Evolutionary conservation across 768 basidiomycete species (phyloP).

Genomic region (Tubosaeta sp.): DNA sequence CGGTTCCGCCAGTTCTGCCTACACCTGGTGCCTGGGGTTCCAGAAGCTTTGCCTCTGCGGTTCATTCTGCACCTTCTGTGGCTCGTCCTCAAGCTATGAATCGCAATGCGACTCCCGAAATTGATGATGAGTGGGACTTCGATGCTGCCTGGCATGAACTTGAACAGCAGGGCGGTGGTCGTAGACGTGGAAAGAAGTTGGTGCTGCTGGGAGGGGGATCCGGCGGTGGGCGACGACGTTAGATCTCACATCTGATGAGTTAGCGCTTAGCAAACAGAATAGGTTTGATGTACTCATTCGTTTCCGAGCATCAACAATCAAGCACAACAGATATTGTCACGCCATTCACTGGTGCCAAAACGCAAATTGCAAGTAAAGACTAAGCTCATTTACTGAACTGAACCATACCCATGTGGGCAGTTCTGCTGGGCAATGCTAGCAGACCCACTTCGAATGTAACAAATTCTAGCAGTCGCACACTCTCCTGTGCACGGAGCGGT

Average conservation of each 20-base stretch:
- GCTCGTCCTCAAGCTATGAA: conserved; percentile 40
- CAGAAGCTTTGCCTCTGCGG: conserved; percentile 77
- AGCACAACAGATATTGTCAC: conserved; percentile 4
- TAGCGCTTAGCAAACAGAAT: background rate
- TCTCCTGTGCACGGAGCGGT: conserved; percentile 53
- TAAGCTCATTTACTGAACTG: conserved; percentile 40
- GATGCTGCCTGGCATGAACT: conserved; percentile 81
- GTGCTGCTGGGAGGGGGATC: conserved; percentile 74
- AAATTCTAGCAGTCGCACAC: conserved; percentile 66
- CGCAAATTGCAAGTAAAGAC: background rate
- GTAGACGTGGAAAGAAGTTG: conserved; percentile 58
- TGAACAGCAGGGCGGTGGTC: conserved; percentile 52
- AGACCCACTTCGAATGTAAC: conserved; percentile 75
- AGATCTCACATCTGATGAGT: conserved; percentile 6
- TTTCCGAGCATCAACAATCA: conserved; percentile 10
- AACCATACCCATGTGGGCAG: conserved; percentile 61
- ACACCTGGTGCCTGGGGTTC: conserved; percentile 68
- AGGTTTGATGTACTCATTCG: background rate
- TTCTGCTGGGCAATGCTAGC: conserved; percentile 55
- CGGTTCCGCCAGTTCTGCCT: conserved; percentile 9
- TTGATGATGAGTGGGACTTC: conserved; percentile 69
- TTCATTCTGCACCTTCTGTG: conserved; percentile 48
- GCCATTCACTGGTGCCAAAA: no score
- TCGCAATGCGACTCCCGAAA: conserved; percentile 25
- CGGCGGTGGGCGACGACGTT: conserved; percentile 48